Evolutionary conservation across 257 asterid species (phyloP).

Genomic region (Petrea volubilis): DNA sequence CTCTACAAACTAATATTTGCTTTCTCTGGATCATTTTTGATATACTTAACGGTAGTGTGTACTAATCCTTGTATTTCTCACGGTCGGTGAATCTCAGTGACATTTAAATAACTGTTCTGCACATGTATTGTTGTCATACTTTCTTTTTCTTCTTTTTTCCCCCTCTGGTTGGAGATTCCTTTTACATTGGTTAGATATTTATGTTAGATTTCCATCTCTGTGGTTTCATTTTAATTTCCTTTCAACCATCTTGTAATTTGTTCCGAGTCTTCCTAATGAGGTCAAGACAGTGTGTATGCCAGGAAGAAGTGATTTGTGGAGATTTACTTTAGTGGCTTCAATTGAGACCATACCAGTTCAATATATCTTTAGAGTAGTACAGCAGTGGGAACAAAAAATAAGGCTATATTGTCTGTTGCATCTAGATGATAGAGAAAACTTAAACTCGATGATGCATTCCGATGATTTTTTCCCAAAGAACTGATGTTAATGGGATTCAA

Average conservation of each 20-base stretch:
- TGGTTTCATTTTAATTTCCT: constrained; percentile 4
- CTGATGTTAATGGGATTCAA: neutral
- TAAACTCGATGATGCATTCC: neutral
- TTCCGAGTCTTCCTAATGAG: neutral
- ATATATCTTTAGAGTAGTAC: neutral
- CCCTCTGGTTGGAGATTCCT: neutral
- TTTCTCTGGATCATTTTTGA: neutral
- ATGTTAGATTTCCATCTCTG: neutral
- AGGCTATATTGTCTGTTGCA: neutral
- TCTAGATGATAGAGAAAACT: neutral
- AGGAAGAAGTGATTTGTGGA: neutral
- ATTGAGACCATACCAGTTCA: neutral
- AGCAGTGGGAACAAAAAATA: neutral
- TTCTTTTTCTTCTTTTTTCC: neutral
- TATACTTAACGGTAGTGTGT: neutral
- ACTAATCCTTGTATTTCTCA: neutral
- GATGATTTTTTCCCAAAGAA: neutral
- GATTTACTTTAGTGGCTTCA: neutral
- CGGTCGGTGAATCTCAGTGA: neutral
- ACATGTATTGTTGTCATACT: neutral
- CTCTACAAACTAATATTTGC: neutral
- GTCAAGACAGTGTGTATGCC: neutral
- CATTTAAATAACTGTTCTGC: neutral
- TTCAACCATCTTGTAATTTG: neutral
- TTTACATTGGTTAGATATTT: neutral